A percentile compares a stretch with the other conserved stretches of the same genome.
Conservation (phyloP, 768 basidiomycete species). For the Tulasnella sp. region DNA sequence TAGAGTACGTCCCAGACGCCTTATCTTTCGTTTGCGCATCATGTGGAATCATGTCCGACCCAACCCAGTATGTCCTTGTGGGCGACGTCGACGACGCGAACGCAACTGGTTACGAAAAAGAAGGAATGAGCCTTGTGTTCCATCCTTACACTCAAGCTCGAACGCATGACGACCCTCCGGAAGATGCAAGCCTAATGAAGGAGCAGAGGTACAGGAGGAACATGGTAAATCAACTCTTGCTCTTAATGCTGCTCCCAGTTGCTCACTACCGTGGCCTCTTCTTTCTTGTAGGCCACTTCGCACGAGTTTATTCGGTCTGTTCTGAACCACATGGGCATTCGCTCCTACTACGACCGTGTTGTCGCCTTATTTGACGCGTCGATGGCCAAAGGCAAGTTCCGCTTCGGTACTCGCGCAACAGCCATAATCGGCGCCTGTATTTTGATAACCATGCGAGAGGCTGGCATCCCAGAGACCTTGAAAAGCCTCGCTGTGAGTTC, state of each 20-base stretch:
- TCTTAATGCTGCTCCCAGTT: background rate
- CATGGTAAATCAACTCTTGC: background rate
- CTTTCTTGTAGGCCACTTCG: background rate
- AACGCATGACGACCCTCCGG: background rate
- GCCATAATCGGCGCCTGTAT: constrained; percentile 60
- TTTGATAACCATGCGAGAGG: constrained; percentile 63
- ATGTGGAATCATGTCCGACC: constrained; percentile 19
- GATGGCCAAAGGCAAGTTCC: constrained; percentile 49
- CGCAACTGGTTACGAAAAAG: background rate
- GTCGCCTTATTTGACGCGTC: constrained; percentile 53
- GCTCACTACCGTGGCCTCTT: background rate
- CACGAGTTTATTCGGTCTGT: constrained; percentile 6
- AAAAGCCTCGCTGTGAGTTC: constrained; percentile 52
- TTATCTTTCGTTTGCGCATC: constrained; percentile 17
- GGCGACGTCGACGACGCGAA: constrained; percentile 10
- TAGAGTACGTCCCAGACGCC: constrained; percentile 19
- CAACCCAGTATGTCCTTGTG: constrained; percentile 12
- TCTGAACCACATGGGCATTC: background rate
- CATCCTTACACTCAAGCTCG: background rate
- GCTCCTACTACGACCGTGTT: constrained; percentile 7
- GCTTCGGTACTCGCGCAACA: constrained; percentile 70
- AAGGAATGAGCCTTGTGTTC: background rate
- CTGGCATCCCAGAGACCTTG: constrained; percentile 57
- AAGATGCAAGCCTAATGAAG: constrained; percentile 5
- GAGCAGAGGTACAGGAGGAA: constrained; percentile 12